phyloP scores from a whole-genome alignment of 2,329 filamentous ascomycete species.

The Cyphellophora attinorum region DNA sequence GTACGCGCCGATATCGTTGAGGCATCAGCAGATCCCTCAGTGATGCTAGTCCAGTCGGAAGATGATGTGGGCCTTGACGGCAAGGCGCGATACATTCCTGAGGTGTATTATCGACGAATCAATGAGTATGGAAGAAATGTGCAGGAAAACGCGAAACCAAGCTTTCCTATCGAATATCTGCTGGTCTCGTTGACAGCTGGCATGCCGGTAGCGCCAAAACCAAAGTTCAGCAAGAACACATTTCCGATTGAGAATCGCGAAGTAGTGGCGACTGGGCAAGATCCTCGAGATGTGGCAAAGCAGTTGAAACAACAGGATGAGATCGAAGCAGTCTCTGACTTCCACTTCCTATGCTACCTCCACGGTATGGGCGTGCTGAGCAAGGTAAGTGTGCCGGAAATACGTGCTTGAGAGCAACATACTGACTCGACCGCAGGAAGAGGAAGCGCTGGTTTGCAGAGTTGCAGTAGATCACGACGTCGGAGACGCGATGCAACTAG shows the following conservation, averaged over 20 bases:
- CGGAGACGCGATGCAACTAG: slow-evolving; percentile 70
- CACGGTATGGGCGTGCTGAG: slow-evolving; percentile 70
- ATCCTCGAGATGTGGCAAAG: slow-evolving; percentile 59
- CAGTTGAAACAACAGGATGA: slow-evolving; percentile 58
- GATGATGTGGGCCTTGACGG: slow-evolving; percentile 64
- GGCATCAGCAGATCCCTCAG: slow-evolving; percentile 80
- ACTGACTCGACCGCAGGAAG: slow-evolving; percentile 71
- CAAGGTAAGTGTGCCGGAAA: slow-evolving; percentile 53
- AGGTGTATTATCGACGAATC: slow-evolving; percentile 90
- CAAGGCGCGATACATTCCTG: slow-evolving; percentile 81
- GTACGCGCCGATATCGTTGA: slow-evolving; percentile 89
- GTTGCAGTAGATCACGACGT: slow-evolving; percentile 75
- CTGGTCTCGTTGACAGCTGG: slow-evolving; percentile 93
- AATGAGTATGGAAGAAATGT: slow-evolving; percentile 97
- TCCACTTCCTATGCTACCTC: slow-evolving; percentile 86
- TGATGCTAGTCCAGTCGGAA: slow-evolving; percentile 91
- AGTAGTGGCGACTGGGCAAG: slow-evolving; percentile 75
- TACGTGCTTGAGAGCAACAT: too few species aligned
- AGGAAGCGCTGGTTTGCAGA: slow-evolving; percentile 75
- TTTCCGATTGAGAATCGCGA: slow-evolving; percentile 93
- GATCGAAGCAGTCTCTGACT: slow-evolving; percentile 71
- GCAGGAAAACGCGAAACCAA: slow-evolving; percentile 92
- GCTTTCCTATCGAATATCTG: slow-evolving; percentile 93
- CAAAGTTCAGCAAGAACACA: slow-evolving; percentile 58
- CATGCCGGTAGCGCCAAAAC: slow-evolving; percentile 72